Base-by-base conservation (phyloP, 306 rosid genomes). In the Hippophae gyantsensis region DNA sequence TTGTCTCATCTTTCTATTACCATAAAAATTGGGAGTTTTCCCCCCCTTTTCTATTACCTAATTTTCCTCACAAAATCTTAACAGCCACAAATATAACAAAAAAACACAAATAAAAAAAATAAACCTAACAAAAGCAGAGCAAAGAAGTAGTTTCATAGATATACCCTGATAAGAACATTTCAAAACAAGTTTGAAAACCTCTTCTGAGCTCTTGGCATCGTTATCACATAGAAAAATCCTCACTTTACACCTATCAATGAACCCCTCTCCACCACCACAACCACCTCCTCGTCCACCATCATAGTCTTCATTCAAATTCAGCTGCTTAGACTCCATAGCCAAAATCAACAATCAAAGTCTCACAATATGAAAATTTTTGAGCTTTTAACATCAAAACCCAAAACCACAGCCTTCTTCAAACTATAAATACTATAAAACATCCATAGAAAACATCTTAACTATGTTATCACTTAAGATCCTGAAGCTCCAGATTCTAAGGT, bases 191-290 rank as follows among this genome's bases (percentile, higher is more conserved):
- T 83, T 86, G 48, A 53, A 70, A 68, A 86, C 90, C 74, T 93
- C 94, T 57, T 84, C 80, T 1, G 93, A 86, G 63, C 89, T 93
- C 55, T 74, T 79, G 58, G 84, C 60, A 73, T 86, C 90, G 60
- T 78, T 86, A 76, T 93, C 97, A 51, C 99, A 93, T 51, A 93
- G 74, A 81, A 93, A 82, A 76, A 93, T 93, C 81, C 89, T 74
- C 42, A 93, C 99, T 73, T 82, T 89, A 69, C 95, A 89, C 74
- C 99, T 76, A 61, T 93, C 99, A 60, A 93, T 79, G 47, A 89
- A 89, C 5, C 87, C 95, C 57, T 88, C 99, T 27, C 80, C 81
- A 32, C 68, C 64, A 63, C 65, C 80, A 51, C 79, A 52, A 48
- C 60, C 78, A 18, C 23, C 23, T 18, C 23, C 23, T 18, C 18